A percentile compares a stretch with the other conserved stretches of the same genome.
phyloP scores from a whole-genome alignment of 192 early-diverging fungal genomes.

The Linnemannia hyalina region DNA sequence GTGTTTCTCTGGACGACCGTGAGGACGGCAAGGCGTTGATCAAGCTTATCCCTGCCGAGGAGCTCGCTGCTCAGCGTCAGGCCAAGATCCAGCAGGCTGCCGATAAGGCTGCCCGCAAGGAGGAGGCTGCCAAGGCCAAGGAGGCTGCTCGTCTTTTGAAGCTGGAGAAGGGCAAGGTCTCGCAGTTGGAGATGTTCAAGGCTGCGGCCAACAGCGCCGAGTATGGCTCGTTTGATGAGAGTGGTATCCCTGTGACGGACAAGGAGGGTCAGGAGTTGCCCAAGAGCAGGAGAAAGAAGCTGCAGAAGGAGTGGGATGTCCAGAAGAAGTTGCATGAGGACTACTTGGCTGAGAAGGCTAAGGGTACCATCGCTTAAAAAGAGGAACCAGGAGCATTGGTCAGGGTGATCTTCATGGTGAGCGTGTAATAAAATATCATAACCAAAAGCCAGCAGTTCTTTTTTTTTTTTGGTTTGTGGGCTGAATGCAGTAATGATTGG shows the following conservation, averaged over 20 bases:
- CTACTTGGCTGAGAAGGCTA: slow-evolving; percentile 69
- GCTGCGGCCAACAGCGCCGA: slow-evolving; percentile 41
- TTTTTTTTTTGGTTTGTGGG: no score
- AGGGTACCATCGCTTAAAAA: slow-evolving; percentile 39
- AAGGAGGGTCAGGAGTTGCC: slow-evolving; percentile 85
- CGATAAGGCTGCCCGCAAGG: slow-evolving; percentile 74
- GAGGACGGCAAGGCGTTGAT: slow-evolving; percentile 94
- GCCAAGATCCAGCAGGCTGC: slow-evolving; percentile 74
- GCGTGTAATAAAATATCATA: not conserved
- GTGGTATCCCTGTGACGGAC: slow-evolving; percentile 90
- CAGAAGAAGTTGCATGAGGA: slow-evolving; percentile 93
- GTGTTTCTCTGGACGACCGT: slow-evolving; percentile 93
- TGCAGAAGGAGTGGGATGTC: slow-evolving; percentile 86
- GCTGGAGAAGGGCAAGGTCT: slow-evolving; percentile 82
- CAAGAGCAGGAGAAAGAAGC: slow-evolving; percentile 88
- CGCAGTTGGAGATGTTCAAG: slow-evolving; percentile 89
- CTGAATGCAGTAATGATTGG: no score
- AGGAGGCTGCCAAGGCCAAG: slow-evolving; percentile 66
- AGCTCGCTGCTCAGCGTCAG: slow-evolving; percentile 75
- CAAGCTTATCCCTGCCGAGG: slow-evolving; percentile 87
- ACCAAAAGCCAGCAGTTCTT: no score
- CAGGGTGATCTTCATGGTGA: not conserved
- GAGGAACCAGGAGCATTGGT: not conserved
- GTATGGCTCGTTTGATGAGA: slow-evolving; percentile 54
- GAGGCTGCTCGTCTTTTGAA: slow-evolving; percentile 77